Conservation (phyloP, 176 grass and related monocot genomes). For the Phoenix roebelenii region DNA sequence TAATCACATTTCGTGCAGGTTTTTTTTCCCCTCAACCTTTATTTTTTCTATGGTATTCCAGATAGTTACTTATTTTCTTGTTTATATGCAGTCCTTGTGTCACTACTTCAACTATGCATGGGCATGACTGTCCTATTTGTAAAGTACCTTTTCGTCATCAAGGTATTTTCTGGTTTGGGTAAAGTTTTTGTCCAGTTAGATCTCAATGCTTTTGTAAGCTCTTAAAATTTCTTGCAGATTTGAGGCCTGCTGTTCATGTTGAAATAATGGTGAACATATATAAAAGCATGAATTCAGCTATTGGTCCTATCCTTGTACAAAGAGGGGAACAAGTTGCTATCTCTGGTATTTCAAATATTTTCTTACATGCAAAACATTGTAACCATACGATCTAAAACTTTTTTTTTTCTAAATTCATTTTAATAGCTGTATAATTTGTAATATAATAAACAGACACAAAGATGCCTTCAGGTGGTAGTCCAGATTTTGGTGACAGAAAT, state of each 20-base stretch:
- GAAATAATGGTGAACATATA: slow-evolving; percentile 69
- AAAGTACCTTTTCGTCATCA: slow-evolving; percentile 51
- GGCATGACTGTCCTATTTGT: slow-evolving; percentile 63
- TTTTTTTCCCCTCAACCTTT: background rate
- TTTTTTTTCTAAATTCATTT: too few relatives aligned
- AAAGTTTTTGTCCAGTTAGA: background rate
- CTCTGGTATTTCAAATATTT: slow-evolving; percentile 31
- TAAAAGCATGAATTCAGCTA: slow-evolving; percentile 56
- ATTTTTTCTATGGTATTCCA: too few relatives aligned
- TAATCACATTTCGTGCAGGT: slow-evolving; percentile 89
- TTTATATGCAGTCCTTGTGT: slow-evolving; percentile 53
- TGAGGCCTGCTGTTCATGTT: slow-evolving; percentile 43
- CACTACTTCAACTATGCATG: slow-evolving; percentile 18
- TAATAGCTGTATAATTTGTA: background rate
- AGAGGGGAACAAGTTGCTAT: slow-evolving; percentile 29
- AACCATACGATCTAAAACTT: too few relatives aligned
- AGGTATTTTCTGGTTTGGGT: slow-evolving; percentile 25
- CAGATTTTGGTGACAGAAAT: slow-evolving; percentile 36
- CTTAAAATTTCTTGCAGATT: slow-evolving; percentile 17
- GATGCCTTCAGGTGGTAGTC: slow-evolving; percentile 33
- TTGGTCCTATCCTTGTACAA: slow-evolving; percentile 43
- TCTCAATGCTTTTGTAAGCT: background rate
- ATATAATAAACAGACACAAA: slow-evolving; percentile 37
- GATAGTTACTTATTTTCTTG: background rate
- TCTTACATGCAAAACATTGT: too few relatives aligned